A percentile compares a stretch with the other conserved stretches of the same genome.
Conservation (phyloP, 306 rosid genomes). For the Cucurbita maxima region DNA sequence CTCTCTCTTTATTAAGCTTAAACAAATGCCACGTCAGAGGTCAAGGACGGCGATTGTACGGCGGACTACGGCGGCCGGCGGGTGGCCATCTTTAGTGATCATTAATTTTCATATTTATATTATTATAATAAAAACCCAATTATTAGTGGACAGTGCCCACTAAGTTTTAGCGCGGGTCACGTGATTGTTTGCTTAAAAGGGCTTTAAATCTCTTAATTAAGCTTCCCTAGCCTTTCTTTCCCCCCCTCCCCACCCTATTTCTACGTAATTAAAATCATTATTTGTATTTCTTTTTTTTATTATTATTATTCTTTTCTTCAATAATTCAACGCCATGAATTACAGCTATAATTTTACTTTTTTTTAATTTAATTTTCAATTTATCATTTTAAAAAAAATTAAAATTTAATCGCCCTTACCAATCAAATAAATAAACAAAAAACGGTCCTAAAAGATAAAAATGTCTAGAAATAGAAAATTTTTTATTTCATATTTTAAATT, state of each 20-base stretch:
- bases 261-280: neutral
- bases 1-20: neutral
- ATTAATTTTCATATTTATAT: neutral
- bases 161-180: conserved; percentile 27
- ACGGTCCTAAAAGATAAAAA: too few species aligned
- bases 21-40: neutral
- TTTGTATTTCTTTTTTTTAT: neutral
- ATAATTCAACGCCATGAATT: neutral
- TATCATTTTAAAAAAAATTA: neutral
- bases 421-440: neutral
- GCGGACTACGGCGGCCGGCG: conserved; percentile 29
- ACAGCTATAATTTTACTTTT: neutral
- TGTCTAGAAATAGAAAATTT: too few species aligned
- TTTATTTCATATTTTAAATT: neutral
- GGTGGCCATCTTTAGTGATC: neutral
- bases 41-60: conserved; percentile 23
- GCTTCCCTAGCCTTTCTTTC: neutral
- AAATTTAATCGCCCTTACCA: neutral
- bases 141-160: conserved; percentile 24
- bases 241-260: conserved; percentile 1
- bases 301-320: neutral
- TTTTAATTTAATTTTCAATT: neutral
- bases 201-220: neutral
- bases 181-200: conserved; percentile 16
- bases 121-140: conserved; percentile 15